A percentile compares a stretch with the other conserved stretches of the same genome.
Evolutionary conservation across 148 eudicot genomes (phyloP).

Genomic region (Pouteria glomerata): DNA sequence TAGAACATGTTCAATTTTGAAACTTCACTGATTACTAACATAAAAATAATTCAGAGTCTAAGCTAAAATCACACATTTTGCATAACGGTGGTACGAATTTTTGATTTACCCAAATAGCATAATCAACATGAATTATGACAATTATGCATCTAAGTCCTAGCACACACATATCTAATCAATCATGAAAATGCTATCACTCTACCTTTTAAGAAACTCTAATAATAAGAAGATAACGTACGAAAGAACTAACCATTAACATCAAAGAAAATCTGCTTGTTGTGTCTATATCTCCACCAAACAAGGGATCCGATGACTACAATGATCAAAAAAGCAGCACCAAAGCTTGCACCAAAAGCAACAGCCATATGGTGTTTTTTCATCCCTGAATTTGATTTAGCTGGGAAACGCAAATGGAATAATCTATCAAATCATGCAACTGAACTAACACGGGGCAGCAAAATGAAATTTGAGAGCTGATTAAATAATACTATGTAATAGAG

Average conservation of each 20-base stretch:
- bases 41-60: background rate
- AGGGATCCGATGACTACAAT: slow-evolving; percentile 39
- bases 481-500: background rate
- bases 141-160: background rate
- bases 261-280: slow-evolving; percentile 65
- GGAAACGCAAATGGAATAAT: slow-evolving; percentile 5
- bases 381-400: slow-evolving; percentile 45
- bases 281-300: slow-evolving; percentile 78
- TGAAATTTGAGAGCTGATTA: background rate
- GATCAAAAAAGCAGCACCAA: slow-evolving; percentile 42
- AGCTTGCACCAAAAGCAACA: slow-evolving; percentile 61
- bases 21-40: background rate
- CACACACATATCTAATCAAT: background rate
- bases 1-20: background rate
- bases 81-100: background rate
- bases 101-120: background rate
- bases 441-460: background rate
- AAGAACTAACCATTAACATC: slow-evolving; percentile 73
- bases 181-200: background rate
- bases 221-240: background rate
- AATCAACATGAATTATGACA: background rate
- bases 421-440: background rate
- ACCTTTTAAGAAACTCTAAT: background rate
- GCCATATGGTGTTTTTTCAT: slow-evolving; percentile 47
- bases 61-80: background rate